Evolutionary conservation across 1,284 basidiomycete species (phyloP), one percentile per base, ranked within the genome.

Genomic region (Pseudozyma thailandica): DNA sequence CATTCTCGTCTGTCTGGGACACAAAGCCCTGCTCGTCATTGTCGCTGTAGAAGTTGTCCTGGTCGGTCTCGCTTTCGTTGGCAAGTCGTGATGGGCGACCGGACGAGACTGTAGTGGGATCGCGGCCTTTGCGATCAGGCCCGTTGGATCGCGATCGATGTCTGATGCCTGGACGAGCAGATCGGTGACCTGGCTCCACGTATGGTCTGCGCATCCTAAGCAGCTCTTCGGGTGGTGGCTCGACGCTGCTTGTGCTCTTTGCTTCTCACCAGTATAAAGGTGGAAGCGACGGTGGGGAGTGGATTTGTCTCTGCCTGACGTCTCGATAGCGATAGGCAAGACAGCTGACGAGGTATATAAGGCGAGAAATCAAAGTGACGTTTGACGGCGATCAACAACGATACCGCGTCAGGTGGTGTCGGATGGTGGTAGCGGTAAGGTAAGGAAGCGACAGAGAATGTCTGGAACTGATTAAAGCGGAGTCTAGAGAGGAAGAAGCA

Each of bases 151-250:
- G 63, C 25, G 62, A 50, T n/a, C 63, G 54, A 35, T 72, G 69
- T 16, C 63, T 59, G 43, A 72, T 66, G 44, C 58, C 64, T 20
- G 64, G 70, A 7, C 64, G 59, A 16, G 64, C 64, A 12, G 70
- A 69, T 45, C 64, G 70, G 16, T 63, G 60, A 16, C 69, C 63
- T 4, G 62, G 58, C 59, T 72, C 69, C 21, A 66, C 63, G 55
- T 58, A 72, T 13, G 62, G 69, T 52, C 63, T 51, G 7, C 69
- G 54, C 69, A 72, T 72, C 10, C 27, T 56, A 20, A 15, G 9
- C 9, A 21, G 44, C 30, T 33, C 16, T n/a, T 23, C 18, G 27
- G 25, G 4, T 26, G 23, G 21, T 43, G 25, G 23, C 4, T 43
- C 2, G 6, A 21, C 9, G 38, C 38, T 39, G 38, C 20, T 39